Evolutionary conservation across 2,329 filamentous ascomycete species (phyloP), one percentile per base, ranked within the genome.

Genomic region (Pseudohalonectria lignicola): DNA sequence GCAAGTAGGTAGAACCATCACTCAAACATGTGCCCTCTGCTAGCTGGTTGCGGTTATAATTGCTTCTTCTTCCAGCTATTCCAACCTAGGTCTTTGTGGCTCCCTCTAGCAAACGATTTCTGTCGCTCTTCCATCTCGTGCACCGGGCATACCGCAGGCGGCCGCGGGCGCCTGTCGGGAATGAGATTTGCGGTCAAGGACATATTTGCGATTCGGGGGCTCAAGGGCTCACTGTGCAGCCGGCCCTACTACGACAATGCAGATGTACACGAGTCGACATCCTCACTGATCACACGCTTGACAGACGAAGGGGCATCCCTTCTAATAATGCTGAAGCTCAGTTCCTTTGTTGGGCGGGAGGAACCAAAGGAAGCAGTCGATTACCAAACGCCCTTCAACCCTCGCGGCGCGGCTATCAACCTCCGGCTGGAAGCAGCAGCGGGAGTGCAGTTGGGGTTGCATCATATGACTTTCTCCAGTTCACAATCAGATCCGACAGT

Each of bases 181-280:
- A 60, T 72, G 6, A 61, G 76, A 9, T 48, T 79, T 1, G 73
- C 64, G 1, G 60, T 79, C 39, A 80, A 80, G 46, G 76, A 79
- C 44, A 72, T 76, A 35, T 71, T 63, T 45, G 63, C 78, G 40
- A 49, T 80, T 21, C 35, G 31, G n/a, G 76, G 74, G 1, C 46
- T 77, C 3, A 63, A 62, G 25, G 76, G 67, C 0, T 62, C 62
- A 12, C 64, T 66, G 38, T 73, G 74, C 3, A 77, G 71, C 42
- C 60, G 71, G 29, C 72, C 75, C 2, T 79, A 66, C 57, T 71
- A 69, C 36, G 52, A 66, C 37, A 12, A 8, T 26, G 23, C 23
- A 12, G 23, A 26, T 7, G 12, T 12, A 12, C 23, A 26, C 8
- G 12, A 7, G 8, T 12, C 8, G 8, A 26, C 23, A 26, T 8